Conservation (phyloP, 345 rosid species). For the Physaria fendleri region DNA sequence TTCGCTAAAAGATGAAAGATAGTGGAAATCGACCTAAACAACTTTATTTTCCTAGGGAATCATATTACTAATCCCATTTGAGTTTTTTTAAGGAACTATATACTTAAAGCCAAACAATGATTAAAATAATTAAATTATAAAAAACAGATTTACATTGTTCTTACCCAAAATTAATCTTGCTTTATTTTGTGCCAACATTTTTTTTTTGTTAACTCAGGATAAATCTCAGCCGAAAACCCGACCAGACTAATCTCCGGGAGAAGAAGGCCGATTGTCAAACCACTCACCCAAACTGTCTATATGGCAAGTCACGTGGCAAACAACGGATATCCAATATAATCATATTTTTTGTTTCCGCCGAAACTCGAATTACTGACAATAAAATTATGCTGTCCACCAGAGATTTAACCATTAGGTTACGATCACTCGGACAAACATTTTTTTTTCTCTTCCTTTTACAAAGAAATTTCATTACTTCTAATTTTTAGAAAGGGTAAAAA, state of each 20-base stretch:
- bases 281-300: too few species aligned
- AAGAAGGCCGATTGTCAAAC: too few species aligned
- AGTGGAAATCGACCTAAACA: conserved; percentile 18
- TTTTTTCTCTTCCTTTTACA: background rate
- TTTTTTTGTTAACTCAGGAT: too few species aligned
- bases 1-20: conserved; percentile 5
- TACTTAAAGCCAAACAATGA: background rate
- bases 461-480: background rate
- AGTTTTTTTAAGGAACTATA: background rate
- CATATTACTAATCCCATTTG: background rate
- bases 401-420: too few species aligned
- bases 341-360: too few species aligned
- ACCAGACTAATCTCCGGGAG: too few species aligned
- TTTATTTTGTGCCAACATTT: background rate
- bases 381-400: too few species aligned
- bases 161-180: background rate
- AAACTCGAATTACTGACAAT: too few species aligned
- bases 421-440: too few species aligned
- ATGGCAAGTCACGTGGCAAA: too few species aligned
- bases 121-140: background rate
- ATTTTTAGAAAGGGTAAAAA: background rate
- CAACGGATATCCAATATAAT: too few species aligned
- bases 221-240: too few species aligned
- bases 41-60: background rate
- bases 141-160: background rate